Evolutionary conservation across 495 filamentous ascomycete species (phyloP), one percentile per base, ranked within the genome.

Genomic region (Xylaria longipes): DNA sequence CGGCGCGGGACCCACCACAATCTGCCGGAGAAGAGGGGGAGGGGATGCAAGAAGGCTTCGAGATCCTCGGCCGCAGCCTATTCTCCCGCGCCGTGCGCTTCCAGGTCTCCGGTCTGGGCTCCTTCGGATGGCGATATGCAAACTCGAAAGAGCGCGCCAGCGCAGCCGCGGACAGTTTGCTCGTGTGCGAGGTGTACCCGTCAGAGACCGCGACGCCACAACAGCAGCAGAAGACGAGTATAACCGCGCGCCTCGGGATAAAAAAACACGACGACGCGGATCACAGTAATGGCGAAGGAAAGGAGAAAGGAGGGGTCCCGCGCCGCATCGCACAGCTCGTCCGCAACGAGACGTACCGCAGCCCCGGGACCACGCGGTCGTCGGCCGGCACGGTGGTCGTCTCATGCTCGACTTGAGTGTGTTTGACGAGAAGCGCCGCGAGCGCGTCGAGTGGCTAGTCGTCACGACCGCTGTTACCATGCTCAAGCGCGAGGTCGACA

Each of bases 401-500:
- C 61, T 90, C 68, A 72, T 83, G 69, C 73, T 87, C 65, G 81
- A 86, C 60, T 43, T 81, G 71, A 41, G 54, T 33, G 15, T 65
- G 15, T 76, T 71, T 54, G 74, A 72, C 3, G 68, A 78, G 65
- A 74, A 54, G 46, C 67, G 75, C n/a, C 62, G 71, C 50, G 73
- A 82, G 62, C 70, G 86, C 68, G 78, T 78, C 8, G 78, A 84
- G 73, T 79, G 79, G 12, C 58, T 88, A n/a, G 81, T 88, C 11
- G 83, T 89, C 9, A 81, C 82, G 39, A 88, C 85, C 3, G 86
- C 82, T 62, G 57, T 89, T 68, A 74, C 85, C 7, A 88, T 89
- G 87, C 69, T 89, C 70, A 89, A 89, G 85, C 83, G 82, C 68
- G 87, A 90, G 80, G 79, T 89, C 69, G 88, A 90, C 76, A 77